Conservation (phyloP, 129 eudicot genomes). For the Scalesia atractyloides region DNA sequence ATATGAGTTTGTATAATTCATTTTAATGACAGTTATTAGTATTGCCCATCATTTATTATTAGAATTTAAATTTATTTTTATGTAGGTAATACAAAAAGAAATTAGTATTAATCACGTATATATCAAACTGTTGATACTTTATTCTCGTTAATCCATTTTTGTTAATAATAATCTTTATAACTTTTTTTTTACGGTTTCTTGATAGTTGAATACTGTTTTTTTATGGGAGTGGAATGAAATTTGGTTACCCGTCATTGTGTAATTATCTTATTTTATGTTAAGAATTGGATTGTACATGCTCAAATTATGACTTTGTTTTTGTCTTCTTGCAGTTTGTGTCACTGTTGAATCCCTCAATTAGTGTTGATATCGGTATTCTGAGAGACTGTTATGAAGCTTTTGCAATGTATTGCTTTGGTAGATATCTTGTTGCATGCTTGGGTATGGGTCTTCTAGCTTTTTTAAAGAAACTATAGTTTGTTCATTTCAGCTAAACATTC, state of each 20-base stretch:
- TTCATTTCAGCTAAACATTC: not conserved
- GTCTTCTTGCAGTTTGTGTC: conserved; percentile 71
- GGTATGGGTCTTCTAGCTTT: conserved; percentile 51
- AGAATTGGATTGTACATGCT: not conserved
- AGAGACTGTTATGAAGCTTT: conserved; percentile 98
- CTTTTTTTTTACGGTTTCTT: no score
- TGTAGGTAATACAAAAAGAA: not conserved
- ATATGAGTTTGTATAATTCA: not conserved
- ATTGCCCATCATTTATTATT: not conserved
- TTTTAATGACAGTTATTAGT: not conserved
- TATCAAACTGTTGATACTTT: not conserved
- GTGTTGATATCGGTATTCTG: conserved; percentile 88
- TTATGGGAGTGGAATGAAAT: not conserved
- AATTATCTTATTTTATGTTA: not conserved
- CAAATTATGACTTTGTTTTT: conserved; percentile 17
- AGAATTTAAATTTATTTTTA: not conserved
- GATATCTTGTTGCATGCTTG: conserved; percentile 95
- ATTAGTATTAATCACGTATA: not conserved
- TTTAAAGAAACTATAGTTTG: conserved; percentile 8
- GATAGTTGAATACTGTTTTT: not conserved
- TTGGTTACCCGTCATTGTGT: not conserved
- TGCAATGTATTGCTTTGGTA: conserved; percentile 99
- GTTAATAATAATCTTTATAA: not conserved
- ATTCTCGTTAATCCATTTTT: not conserved
- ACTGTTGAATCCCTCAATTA: conserved; percentile 77